phyloP scores from a whole-genome alignment of 1,139 yeast species.

The Diutina neorugosa region DNA sequence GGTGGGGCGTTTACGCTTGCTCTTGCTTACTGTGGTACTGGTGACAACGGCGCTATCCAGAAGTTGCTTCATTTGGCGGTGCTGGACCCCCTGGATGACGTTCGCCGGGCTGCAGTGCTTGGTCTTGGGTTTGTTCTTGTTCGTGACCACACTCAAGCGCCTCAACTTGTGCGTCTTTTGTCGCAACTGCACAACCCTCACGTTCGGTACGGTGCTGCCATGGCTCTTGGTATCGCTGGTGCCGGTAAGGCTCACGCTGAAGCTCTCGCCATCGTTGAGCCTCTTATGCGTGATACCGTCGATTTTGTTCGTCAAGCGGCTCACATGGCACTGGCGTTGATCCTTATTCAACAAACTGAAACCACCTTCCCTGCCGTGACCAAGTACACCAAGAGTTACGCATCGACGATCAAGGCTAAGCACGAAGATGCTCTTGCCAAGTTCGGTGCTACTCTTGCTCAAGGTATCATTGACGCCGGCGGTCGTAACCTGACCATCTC shows the following conservation, averaged over 20 bases:
- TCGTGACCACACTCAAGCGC: constrained; percentile 87
- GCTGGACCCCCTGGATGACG: constrained; percentile 93
- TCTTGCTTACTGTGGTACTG: constrained; percentile 94
- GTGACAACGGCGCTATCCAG: constrained; percentile 78
- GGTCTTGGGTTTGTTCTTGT: constrained; percentile 87
- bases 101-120: constrained; percentile 91
- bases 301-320: constrained; percentile 99
- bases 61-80: constrained; percentile 86
- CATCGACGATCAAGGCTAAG: constrained; percentile 68
- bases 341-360: constrained; percentile 88
- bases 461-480: constrained; percentile 97
- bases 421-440: constrained; percentile 96
- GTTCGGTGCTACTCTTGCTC: constrained; percentile 95
- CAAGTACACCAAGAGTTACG: constrained; percentile 60
- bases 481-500: constrained; percentile 96
- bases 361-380: constrained; percentile 71
- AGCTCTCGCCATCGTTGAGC: constrained; percentile 87
- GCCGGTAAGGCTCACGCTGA: constrained; percentile 87
- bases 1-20: constrained; percentile 96
- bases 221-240: constrained; percentile 94
- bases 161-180: constrained; percentile 85
- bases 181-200: constrained; percentile 96
- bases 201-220: constrained; percentile 95
- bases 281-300: constrained; percentile 85
- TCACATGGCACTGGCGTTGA: constrained; percentile 83